Percentiles rank a stretch among this genome's conserved stretches.
These are phyloP conservation scores for Triangularia verruculosa DNA, from an alignment of 2,329 filamentous ascomycete species.

Conservation along the genomic window DNA sequence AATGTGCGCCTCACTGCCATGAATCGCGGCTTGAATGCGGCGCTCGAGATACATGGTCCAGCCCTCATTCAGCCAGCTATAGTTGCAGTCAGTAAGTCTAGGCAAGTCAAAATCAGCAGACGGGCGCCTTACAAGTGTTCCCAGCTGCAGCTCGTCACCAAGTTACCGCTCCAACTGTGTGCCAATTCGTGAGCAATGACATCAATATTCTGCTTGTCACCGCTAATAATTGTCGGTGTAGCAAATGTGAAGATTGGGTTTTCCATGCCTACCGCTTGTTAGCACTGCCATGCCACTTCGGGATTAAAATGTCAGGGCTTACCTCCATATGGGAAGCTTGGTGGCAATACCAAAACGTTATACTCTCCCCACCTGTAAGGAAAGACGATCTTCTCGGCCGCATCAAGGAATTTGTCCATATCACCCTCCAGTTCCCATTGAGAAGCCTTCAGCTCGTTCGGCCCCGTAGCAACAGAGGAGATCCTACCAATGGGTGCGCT, in stretches of 20 bases:
- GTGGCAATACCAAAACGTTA: slow-evolving; percentile 86
- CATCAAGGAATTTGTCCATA: slow-evolving; percentile 87
- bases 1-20: slow-evolving; percentile 80
- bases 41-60: slow-evolving; percentile 97
- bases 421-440: slow-evolving; percentile 90
- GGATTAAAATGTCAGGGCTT: slow-evolving; percentile 34
- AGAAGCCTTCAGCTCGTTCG: slow-evolving; percentile 77
- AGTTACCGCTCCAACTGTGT: slow-evolving; percentile 84
- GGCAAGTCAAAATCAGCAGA: neutral
- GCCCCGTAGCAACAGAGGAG: slow-evolving; percentile 81
- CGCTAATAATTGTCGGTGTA: slow-evolving; percentile 89
- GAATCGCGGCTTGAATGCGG: slow-evolving; percentile 71
- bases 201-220: slow-evolving; percentile 87
- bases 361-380: slow-evolving; percentile 94
- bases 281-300: slow-evolving; percentile 7
- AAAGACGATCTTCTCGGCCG: slow-evolving; percentile 77
- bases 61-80: slow-evolving; percentile 68
- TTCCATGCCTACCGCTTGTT: slow-evolving; percentile 62
- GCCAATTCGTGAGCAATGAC: slow-evolving; percentile 86
- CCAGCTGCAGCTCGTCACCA: slow-evolving; percentile 76
- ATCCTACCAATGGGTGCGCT: slow-evolving; percentile 83
- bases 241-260: slow-evolving; percentile 95
- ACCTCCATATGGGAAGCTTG: slow-evolving; percentile 85
- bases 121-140: slow-evolving; percentile 65
- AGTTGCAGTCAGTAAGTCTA: slow-evolving; percentile 6